Percentiles rank a stretch among this genome's conserved stretches.
Conservation (phyloP, 805 yeast genomes). For the Saccharomycopsis sp. region DNA sequence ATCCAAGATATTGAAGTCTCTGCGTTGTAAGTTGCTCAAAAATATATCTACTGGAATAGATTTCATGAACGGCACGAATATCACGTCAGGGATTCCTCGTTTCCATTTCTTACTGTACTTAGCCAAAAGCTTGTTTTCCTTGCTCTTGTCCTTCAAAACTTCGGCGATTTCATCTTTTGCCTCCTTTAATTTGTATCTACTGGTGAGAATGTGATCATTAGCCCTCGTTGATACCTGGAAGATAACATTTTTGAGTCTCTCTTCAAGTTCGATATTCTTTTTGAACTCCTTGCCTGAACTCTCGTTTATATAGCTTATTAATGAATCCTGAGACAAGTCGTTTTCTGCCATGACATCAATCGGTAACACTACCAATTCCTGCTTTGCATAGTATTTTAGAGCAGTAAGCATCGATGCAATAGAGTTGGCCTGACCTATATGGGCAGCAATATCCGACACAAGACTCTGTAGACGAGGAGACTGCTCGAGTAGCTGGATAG, state of each 20-base stretch:
- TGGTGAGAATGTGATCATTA: conserved; percentile 72
- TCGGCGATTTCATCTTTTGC: conserved; percentile 34
- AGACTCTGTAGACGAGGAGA: conserved; percentile 38
- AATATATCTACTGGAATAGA: conserved; percentile 61
- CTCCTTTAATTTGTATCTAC: conserved; percentile 45
- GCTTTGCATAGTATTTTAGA: conserved; percentile 48
- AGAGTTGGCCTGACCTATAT: conserved; percentile 76
- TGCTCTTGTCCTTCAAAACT: conserved; percentile 25
- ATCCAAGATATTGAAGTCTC: conserved; percentile 54
- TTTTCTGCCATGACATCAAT: conserved; percentile 47
- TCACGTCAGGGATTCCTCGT: conserved; percentile 49
- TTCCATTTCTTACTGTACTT: conserved; percentile 35
- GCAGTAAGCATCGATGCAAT: conserved; percentile 61
- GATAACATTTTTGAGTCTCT: conserved; percentile 47
- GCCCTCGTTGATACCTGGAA: conserved; percentile 69
- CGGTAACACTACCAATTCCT: conserved; percentile 48
- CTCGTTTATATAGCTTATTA: conserved; percentile 40
- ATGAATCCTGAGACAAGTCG: conserved; percentile 56
- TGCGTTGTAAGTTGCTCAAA: conserved; percentile 50
- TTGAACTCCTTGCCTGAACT: conserved; percentile 19
- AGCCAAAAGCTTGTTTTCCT: conserved; percentile 27
- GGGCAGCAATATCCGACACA: conserved; percentile 62
- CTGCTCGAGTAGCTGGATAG: conserved; percentile 41
- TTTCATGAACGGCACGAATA: conserved; percentile 62
- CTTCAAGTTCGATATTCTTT: conserved; percentile 27